Evolutionary conservation across 768 basidiomycete genomes (phyloP).

Genomic region (Leccinum aurantiacum): DNA sequence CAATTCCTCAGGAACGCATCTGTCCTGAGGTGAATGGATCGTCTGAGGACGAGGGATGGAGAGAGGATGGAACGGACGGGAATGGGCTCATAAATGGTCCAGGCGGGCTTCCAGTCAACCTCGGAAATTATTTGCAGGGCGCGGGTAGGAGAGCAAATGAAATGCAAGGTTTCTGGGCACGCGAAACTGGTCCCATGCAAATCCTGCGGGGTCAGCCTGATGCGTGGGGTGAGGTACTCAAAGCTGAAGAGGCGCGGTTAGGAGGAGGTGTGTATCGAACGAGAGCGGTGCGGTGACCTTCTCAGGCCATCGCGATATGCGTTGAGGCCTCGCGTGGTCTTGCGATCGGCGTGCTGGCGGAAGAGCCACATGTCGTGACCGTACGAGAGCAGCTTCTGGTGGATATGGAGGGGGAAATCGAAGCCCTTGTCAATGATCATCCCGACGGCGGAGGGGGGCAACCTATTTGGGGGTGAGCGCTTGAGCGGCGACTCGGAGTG

Average conservation of each 20-base stretch:
- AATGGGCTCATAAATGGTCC: conserved; percentile 80
- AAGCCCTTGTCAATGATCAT: conserved; percentile 84
- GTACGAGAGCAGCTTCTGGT: conserved; percentile 55
- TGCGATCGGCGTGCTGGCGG: conserved; percentile 51
- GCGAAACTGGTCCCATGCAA: conserved; percentile 58
- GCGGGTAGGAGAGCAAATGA: conserved; percentile 63
- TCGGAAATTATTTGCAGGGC: conserved; percentile 63
- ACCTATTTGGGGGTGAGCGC: conserved; percentile 41
- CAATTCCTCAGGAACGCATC: conserved; percentile 78
- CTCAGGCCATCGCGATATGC: conserved; percentile 71
- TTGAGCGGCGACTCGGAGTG: not conserved
- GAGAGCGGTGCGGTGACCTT: conserved; percentile 49
- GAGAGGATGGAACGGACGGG: conserved; percentile 51
- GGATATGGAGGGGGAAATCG: conserved; percentile 62
- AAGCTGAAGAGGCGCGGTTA: conserved; percentile 49
- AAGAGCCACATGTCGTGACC: conserved; percentile 80
- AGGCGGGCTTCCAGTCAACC: conserved; percentile 62
- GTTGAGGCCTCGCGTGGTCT: conserved; percentile 76
- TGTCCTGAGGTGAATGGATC: conserved; percentile 46
- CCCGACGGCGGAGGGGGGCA: conserved; percentile 61
- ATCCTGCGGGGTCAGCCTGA: conserved; percentile 71
- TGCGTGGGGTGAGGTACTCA: conserved; percentile 70
- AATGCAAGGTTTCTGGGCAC: conserved; percentile 51
- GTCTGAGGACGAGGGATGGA: not conserved
- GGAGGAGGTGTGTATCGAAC: not conserved